phyloP scores from a whole-genome alignment of 805 yeast species.

The Jamesozyma spencerorum region DNA sequence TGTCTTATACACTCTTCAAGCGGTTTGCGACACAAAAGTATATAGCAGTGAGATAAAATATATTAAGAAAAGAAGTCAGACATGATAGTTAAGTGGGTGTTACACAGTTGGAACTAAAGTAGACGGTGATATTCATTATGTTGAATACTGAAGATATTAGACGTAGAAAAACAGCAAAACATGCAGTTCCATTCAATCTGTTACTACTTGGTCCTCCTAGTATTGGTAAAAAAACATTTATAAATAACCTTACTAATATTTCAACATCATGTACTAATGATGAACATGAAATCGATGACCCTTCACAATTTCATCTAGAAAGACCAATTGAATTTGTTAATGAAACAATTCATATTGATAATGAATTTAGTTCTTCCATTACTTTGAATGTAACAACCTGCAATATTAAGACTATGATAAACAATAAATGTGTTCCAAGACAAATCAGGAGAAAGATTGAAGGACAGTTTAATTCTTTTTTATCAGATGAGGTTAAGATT shows the following conservation, averaged over 20 bases:
- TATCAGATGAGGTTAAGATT: constrained; percentile 68
- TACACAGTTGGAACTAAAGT: too few species aligned
- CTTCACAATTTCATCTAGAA: constrained; percentile 2
- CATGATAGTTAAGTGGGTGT: too few species aligned
- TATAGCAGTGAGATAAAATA: too few species aligned
- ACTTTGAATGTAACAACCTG: constrained; percentile 50
- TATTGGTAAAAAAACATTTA: constrained; percentile 64
- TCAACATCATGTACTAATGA: background rate
- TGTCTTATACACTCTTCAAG: too few species aligned
- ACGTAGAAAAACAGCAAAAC: constrained; percentile 53
- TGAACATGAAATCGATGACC: background rate
- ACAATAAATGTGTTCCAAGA: constrained; percentile 43
- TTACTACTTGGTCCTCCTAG: constrained; percentile 69
- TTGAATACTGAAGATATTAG: constrained; percentile 34
- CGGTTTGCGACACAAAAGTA: background rate
- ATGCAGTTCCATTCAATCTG: constrained; percentile 54
- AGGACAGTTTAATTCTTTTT: constrained; percentile 60
- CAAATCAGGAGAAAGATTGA: constrained; percentile 54
- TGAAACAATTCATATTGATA: constrained; percentile 1
- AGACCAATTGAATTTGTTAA: background rate
- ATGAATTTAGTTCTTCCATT: constrained; percentile 23
- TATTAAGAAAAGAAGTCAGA: too few species aligned
- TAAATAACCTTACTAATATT: constrained; percentile 43
- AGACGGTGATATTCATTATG: too few species aligned
- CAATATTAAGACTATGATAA: constrained; percentile 32